These are phyloP conservation scores for Alternaria atra DNA, from an alignment of 2,329 filamentous ascomycete species.

Conservation along the genomic window DNA sequence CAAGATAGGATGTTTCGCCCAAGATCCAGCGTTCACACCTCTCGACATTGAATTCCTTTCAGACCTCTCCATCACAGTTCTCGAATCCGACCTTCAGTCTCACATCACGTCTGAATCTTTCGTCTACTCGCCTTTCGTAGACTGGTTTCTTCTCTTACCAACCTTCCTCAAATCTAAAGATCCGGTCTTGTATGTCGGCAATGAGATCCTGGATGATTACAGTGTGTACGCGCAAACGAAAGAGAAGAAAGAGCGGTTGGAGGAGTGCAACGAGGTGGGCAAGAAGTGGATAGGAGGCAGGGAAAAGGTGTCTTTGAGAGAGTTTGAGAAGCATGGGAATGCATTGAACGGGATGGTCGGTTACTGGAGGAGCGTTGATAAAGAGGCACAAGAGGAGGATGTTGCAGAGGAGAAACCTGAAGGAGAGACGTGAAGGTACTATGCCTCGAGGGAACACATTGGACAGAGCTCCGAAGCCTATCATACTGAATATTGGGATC, in stretches of 20 bases:
- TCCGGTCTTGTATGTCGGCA: slow-evolving; percentile 48
- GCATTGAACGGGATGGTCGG: slow-evolving; percentile 47
- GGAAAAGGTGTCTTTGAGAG: slow-evolving; percentile 25
- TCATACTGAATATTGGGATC: neutral
- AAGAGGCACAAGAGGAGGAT: neutral
- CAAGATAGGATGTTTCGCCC: slow-evolving; percentile 36
- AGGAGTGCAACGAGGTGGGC: slow-evolving; percentile 41
- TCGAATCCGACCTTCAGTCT: slow-evolving; percentile 22
- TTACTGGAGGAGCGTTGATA: slow-evolving; percentile 26
- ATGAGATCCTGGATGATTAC: slow-evolving; percentile 47
- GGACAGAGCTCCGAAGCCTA: neutral
- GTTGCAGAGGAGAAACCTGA: neutral
- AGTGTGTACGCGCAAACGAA: slow-evolving; percentile 31
- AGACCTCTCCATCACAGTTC: slow-evolving; percentile 30
- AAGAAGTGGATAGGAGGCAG: slow-evolving; percentile 33
- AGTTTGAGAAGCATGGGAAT: slow-evolving; percentile 43
- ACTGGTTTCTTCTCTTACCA: slow-evolving; percentile 47
- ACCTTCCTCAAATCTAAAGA: slow-evolving; percentile 39
- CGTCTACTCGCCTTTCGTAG: slow-evolving; percentile 50
- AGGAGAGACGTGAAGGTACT: neutral
- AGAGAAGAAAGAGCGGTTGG: slow-evolving; percentile 35
- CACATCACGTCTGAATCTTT: slow-evolving; percentile 36
- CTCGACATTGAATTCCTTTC: slow-evolving; percentile 43
- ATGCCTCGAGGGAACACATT: neutral
- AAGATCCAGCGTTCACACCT: slow-evolving; percentile 48